These are phyloP conservation scores for Geranomyces michiganensis DNA, from an alignment of 192 early-diverging fungal genomes.

Conservation along the genomic window DNA sequence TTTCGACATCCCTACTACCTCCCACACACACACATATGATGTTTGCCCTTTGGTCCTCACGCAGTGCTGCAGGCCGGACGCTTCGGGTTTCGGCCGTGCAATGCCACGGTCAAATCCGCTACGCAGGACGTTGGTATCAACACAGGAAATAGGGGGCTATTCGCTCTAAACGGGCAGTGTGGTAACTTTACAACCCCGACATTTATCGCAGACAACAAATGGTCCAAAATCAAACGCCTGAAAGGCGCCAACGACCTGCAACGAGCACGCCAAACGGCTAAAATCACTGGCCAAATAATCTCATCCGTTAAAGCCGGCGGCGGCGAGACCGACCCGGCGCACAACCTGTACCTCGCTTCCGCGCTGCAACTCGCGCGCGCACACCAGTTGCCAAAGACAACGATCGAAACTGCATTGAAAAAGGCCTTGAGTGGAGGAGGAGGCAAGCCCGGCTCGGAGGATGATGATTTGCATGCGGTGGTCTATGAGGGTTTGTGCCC, in stretches of 20 bases:
- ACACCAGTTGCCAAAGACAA: conserved; percentile 72
- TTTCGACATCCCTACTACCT: no score
- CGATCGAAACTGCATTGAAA: conserved; percentile 70
- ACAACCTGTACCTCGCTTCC: conserved; percentile 62
- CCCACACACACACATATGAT: no score
- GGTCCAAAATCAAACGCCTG: conserved; percentile 33
- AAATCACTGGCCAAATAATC: conserved; percentile 66
- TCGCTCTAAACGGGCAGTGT: neutral
- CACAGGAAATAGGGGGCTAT: neutral
- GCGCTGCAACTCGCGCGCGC: conserved; percentile 60
- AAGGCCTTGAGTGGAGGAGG: conserved; percentile 45
- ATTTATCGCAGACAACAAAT: conserved; percentile 25
- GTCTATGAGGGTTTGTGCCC: conserved; percentile 71
- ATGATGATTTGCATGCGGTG: conserved; percentile 52
- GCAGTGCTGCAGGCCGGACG: no score
- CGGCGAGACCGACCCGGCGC: conserved; percentile 57
- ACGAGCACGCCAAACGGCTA: conserved; percentile 42
- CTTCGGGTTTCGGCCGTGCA: no score
- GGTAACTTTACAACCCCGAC: neutral
- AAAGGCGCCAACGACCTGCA: conserved; percentile 49
- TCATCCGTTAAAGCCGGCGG: conserved; percentile 60
- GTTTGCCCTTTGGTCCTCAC: no score
- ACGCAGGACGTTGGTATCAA: conserved; percentile 3
- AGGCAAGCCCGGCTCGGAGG: conserved; percentile 41
- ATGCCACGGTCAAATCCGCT: neutral